Base-by-base conservation (phyloP, 1,139 yeast genomes). In the Suhomyces chickasaworum region DNA sequence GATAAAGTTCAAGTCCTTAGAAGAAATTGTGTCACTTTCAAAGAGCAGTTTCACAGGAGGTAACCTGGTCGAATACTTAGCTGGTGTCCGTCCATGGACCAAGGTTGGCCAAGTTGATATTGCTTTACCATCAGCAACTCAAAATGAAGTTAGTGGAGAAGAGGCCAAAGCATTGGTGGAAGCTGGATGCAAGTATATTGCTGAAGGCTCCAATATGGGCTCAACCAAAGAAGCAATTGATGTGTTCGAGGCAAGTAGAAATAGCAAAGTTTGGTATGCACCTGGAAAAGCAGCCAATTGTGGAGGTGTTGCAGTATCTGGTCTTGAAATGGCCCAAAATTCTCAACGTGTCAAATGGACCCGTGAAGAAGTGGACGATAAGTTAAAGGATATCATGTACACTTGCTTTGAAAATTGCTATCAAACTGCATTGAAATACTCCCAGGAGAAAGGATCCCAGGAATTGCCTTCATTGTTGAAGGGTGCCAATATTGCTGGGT, bases 141-240 rank as follows among this genome's bases (percentile, higher is more conserved):
- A 93, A 78, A 93, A 93, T 74, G 99, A 93, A 80, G 91, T 93
- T 58, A 84, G 95, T 59, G 97, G 93, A 64, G 96, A 85, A 57
- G 99, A 93, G 80, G 99, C 99, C 56, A 84, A 86, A 78, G 90
- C 91, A 62, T 83, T 93, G 66, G 84, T 91, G 58, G 91, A 87
- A 60, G 86, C 93, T 58, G 98, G 98, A 64, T 84, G 87, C 73
- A 87, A 86, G 76, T 91, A 72, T 78, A 83, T 93, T 66, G 98
- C 99, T 61, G 99, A 93, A 81, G 99, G 99, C 68, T 93, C 98
- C 66, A 93, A 93, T 78, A 93, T 93, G 99, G 98, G 99, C 68
- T 91, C 96, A 59, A 91, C 97, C 60, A 86, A 86, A 73, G 98
- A 91, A 71, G 99, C 99, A 60, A 89, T 93, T 61, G 90, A 86